These are phyloP conservation scores for Acer negundo DNA, from an alignment of 345 rosid genomes.

Conservation along the genomic window DNA sequence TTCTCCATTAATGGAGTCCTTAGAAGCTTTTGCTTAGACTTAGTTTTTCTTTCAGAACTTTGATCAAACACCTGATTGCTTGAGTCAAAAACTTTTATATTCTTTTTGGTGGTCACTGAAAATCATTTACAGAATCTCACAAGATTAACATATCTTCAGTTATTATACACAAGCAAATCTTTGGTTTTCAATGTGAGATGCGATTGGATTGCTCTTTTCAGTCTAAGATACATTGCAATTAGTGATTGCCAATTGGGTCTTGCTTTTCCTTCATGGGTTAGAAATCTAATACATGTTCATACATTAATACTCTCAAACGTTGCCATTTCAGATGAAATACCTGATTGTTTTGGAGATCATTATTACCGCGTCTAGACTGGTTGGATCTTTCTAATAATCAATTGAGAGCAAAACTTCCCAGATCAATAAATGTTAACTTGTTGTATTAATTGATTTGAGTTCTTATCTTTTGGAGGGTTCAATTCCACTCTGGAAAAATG, in stretches of 20 bases:
- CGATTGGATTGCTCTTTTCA: too few relatives aligned
- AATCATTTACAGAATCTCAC: conserved; percentile 19
- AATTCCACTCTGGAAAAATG: too few relatives aligned
- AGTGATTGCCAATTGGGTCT: too few relatives aligned
- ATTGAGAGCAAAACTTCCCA: too few relatives aligned
- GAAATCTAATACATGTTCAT: too few relatives aligned
- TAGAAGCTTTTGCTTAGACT: too few relatives aligned
- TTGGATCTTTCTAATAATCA: conserved; percentile 20
- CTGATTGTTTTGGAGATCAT: conserved; percentile 25
- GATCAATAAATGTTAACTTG: too few relatives aligned
- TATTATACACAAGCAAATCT: not conserved
- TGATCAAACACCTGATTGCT: too few relatives aligned
- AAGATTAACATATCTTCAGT: not conserved
- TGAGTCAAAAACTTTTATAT: too few relatives aligned
- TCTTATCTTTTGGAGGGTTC: conserved; percentile 13
- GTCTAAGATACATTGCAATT: not conserved
- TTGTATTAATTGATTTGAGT: not conserved
- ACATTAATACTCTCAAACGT: conserved; percentile 12
- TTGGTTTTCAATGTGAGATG: not conserved
- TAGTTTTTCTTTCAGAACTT: too few relatives aligned
- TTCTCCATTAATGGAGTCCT: too few relatives aligned
- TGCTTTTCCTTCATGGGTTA: too few relatives aligned
- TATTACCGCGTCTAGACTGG: not conserved
- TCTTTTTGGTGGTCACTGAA: conserved; percentile 14
- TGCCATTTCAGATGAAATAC: conserved; percentile 17